Evolutionary conservation across 495 filamentous ascomycete genomes (phyloP), one percentile per base, ranked within the genome.

Genomic region (Xylaria sp.): DNA sequence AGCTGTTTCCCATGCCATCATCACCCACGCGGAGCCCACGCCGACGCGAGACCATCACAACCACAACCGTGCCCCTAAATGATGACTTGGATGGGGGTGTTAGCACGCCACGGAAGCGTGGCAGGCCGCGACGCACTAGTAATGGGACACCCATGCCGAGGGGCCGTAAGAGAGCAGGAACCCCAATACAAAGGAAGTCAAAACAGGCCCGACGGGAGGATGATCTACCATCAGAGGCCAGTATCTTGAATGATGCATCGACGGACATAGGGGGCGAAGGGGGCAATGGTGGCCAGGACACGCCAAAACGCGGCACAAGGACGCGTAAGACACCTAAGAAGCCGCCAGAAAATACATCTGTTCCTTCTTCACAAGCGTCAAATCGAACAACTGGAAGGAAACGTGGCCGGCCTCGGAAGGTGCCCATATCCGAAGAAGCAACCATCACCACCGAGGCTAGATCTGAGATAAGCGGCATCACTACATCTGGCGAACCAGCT

Each of bases 61-160:
- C 80, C 0, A 84, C 81, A 8, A 85, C 78, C 7, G 81, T 88
- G 24, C 87, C 86, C 11, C 72, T 88, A 35, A 86, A 85, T 52
- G 85, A 86, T 9, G 71, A 86, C 53, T 81, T 85, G 62, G 79
- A 82, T 12, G 84, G 83, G 62, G 76, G 71, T 40, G 76, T 76
- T 62, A 74, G 75, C 70, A 87, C 86, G 11, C 83, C 85, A 17
- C 79, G 74, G 62, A 68, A 72, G 61, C 78, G 79, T 48, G 78
- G 80, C 31, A 77, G 80, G 17, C 80, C 80, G 37, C 80, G 79
- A 40, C 79, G 80, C 58, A 77, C 74, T 14, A 82, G 78, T 35
- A 85, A 82, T 24, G 82, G 81, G 35, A 79, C 77, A 12, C 75
- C 80, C 8, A 79, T 76, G 71, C 77, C 80, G 21, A 76, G 69